Evolutionary conservation across 495 filamentous ascomycete genomes (phyloP).

Genomic region (Terfezia claveryi): DNA sequence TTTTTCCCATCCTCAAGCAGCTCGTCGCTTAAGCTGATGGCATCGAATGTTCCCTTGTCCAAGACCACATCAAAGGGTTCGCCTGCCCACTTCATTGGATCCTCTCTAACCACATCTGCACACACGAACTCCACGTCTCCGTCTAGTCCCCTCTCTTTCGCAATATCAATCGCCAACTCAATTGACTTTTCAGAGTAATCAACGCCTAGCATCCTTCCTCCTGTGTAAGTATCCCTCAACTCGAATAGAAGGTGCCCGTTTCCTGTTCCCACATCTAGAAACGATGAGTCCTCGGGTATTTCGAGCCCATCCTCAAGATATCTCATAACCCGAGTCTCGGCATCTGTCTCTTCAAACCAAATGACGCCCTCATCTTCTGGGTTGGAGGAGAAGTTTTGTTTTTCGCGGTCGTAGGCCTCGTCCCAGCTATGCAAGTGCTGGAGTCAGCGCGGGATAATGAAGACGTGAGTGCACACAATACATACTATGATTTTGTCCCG

Average conservation of each 20-base stretch:
- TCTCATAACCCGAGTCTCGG: constrained; percentile 36
- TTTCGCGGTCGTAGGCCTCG: constrained; percentile 36
- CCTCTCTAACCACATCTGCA: constrained; percentile 51
- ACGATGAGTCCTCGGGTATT: constrained; percentile 16
- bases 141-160: constrained; percentile 16
- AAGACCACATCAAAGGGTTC: constrained; percentile 64
- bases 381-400: constrained; percentile 38
- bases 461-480: background rate
- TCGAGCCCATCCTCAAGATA: constrained; percentile 27
- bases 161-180: constrained; percentile 38
- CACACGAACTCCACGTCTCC: constrained; percentile 37
- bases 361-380: constrained; percentile 37
- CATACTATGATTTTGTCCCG: constrained; percentile 50
- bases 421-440: constrained; percentile 36
- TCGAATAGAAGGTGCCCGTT: constrained; percentile 76
- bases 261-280: constrained; percentile 67
- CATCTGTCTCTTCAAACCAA: constrained; percentile 55
- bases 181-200: constrained; percentile 65
- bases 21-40: constrained; percentile 52
- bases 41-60: constrained; percentile 96
- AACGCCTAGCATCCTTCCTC: constrained; percentile 45
- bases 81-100: constrained; percentile 18
- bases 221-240: constrained; percentile 31
- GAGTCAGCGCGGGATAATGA: background rate
- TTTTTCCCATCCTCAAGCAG: constrained; percentile 29